Evolutionary conservation across 345 rosid genomes (phyloP).

Genomic region (Eucalyptus regnans): DNA sequence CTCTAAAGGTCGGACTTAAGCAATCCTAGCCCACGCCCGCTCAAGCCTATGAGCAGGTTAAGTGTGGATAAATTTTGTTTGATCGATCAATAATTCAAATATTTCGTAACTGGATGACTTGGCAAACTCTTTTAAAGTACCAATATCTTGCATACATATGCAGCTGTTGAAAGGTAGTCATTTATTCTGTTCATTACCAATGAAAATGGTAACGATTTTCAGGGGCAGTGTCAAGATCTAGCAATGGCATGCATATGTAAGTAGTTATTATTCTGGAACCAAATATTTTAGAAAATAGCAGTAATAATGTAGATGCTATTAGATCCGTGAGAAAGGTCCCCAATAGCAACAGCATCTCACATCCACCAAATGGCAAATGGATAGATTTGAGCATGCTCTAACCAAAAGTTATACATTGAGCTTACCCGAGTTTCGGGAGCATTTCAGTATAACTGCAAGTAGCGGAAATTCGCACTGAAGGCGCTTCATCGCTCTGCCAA

Average conservation of each 20-base stretch:
- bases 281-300: background rate
- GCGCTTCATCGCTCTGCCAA: background rate
- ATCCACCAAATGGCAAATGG: background rate
- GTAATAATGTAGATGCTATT: background rate
- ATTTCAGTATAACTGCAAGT: background rate
- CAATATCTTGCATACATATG: background rate
- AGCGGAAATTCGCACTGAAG: background rate
- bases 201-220: background rate
- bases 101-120: background rate
- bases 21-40: background rate
- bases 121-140: background rate
- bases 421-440: background rate
- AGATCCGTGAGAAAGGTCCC: background rate
- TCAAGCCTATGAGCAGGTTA: background rate
- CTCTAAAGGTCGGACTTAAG: background rate
- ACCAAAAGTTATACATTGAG: background rate
- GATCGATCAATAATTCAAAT: background rate
- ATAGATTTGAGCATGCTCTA: background rate
- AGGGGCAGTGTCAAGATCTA: background rate
- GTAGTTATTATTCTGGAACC: background rate
- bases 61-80: background rate
- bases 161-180: background rate
- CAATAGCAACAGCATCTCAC: background rate
- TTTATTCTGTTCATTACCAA: background rate
- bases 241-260: background rate